phyloP scores from a whole-genome alignment of 73 alveolate species.

The Durusdinium trenchii region DNA sequence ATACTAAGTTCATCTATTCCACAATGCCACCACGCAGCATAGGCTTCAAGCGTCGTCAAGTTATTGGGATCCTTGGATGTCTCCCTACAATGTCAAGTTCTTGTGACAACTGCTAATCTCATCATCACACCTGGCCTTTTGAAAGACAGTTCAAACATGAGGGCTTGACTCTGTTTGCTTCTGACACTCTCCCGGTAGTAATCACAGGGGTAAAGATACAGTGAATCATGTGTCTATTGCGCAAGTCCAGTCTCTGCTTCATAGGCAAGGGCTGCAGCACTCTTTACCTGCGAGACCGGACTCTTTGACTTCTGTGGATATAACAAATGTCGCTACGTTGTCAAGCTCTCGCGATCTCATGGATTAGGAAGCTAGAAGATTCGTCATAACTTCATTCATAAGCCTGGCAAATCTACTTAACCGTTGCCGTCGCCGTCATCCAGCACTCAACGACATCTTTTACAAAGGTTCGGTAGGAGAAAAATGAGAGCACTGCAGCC shows the following conservation, averaged over 20 bases:
- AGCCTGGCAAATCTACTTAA: too few relatives aligned
- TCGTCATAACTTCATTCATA: too few relatives aligned
- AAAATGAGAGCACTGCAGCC: neutral
- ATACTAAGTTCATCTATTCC: too few relatives aligned
- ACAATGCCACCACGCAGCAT: neutral
- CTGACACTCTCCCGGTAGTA: neutral
- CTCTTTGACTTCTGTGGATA: too few relatives aligned
- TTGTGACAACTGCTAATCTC: neutral
- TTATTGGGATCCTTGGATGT: slow-evolving; percentile 35
- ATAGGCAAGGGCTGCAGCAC: slow-evolving; percentile 54
- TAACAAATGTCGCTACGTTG: too few relatives aligned
- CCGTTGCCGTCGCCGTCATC: too few relatives aligned
- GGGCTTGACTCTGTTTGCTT: too few relatives aligned
- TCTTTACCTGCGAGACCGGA: neutral
- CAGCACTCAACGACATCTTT: neutral
- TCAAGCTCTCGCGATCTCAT: too few relatives aligned
- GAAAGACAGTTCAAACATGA: neutral
- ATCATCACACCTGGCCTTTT: neutral
- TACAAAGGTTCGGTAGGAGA: neutral
- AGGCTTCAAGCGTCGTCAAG: slow-evolving; percentile 22
- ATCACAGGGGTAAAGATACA: neutral
- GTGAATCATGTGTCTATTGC: too few relatives aligned
- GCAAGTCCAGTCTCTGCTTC: slow-evolving; percentile 54
- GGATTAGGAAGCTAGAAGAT: too few relatives aligned
- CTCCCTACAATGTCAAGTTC: neutral